Percentiles rank a stretch among this genome's conserved stretches.
These are phyloP conservation scores for Leersia perrieri DNA, from an alignment of 176 grass and related monocot genomes.

Conservation along the genomic window DNA sequence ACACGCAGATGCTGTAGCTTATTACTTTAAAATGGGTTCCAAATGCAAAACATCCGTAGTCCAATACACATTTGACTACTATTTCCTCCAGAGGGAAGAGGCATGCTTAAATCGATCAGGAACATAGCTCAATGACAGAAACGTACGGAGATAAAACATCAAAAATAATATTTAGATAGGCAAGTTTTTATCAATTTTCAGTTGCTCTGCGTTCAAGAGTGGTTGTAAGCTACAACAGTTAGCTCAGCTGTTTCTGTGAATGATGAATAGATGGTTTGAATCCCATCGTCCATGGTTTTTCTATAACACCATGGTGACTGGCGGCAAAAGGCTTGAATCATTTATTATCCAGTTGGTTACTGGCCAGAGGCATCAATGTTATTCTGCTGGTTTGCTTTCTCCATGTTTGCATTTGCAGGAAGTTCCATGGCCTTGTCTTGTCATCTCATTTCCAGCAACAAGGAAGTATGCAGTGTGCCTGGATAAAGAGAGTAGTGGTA, in stretches of 20 bases:
- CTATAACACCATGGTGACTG: background rate
- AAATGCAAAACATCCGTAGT: too few relatives aligned
- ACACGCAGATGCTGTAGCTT: too few relatives aligned
- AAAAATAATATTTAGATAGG: background rate
- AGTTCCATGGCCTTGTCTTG: constrained; percentile 54
- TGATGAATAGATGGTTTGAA: background rate
- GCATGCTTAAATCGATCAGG: background rate
- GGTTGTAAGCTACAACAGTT: background rate
- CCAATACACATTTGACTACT: too few relatives aligned
- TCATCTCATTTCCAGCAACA: constrained; percentile 86
- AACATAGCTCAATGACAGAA: background rate
- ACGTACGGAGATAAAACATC: background rate
- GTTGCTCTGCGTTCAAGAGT: background rate
- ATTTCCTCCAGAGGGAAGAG: background rate
- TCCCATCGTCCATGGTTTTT: background rate
- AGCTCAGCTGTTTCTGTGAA: background rate
- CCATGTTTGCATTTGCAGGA: constrained; percentile 54
- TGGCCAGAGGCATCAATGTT: background rate
- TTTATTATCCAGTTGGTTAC: constrained; percentile 10
- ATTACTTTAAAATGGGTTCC: too few relatives aligned
- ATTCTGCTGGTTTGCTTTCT: constrained; percentile 44
- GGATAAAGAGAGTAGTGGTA: constrained; percentile 9
- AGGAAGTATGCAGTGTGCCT: constrained; percentile 96
- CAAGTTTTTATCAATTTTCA: background rate
- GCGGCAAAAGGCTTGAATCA: background rate